Conservation (phyloP, 177 flowering plant species). For the Vitis hybrid region DNA sequence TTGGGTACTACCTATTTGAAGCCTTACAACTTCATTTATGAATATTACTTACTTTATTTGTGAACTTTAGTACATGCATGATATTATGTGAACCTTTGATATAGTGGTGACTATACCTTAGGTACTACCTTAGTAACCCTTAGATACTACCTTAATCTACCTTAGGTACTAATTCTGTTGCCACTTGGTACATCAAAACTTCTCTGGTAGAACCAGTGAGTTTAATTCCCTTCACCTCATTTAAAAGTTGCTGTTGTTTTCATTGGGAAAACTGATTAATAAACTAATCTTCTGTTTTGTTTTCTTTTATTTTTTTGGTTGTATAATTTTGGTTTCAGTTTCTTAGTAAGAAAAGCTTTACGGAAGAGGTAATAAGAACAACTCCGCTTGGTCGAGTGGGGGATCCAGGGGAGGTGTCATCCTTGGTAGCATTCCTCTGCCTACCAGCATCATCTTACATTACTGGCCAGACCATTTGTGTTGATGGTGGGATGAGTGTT, state of each 20-base stretch:
- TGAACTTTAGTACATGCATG: too few species aligned
- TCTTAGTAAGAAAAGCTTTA: conserved; percentile 2
- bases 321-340: conserved; percentile 9
- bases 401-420: conserved; percentile 29
- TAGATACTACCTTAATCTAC: too few species aligned
- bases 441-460: conserved; percentile 34
- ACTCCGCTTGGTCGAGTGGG: conserved; percentile 30
- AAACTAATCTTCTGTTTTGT: neutral
- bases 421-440: conserved; percentile 35
- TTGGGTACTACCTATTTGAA: too few species aligned
- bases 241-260: too few species aligned
- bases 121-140: too few species aligned
- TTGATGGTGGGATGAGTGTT: conserved; percentile 32
- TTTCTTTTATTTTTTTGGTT: neutral
- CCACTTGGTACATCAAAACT: conserved; percentile 25
- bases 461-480: conserved; percentile 31
- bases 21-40: too few species aligned
- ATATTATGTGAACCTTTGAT: too few species aligned
- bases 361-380: neutral
- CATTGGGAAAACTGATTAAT: neutral
- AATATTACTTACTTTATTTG: too few species aligned
- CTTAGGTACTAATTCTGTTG: conserved; percentile 16
- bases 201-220: conserved; percentile 14
- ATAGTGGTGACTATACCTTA: too few species aligned
- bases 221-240: neutral